phyloP scores from a whole-genome alignment of 306 rosid species.

The Rosa chinensis region DNA sequence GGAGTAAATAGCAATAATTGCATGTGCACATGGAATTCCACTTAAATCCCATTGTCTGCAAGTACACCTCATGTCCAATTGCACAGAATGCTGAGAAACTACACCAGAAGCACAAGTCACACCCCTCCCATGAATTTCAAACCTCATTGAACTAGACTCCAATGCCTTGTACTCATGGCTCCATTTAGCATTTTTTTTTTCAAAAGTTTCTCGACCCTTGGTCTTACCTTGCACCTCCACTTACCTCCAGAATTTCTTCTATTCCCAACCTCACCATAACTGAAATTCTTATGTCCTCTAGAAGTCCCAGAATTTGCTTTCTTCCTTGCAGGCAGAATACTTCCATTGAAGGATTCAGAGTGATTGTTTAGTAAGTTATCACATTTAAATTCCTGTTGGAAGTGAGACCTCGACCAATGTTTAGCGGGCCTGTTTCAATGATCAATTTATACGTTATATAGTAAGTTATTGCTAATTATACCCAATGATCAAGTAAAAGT shows the following conservation, averaged over 20 bases:
- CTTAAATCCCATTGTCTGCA: no score
- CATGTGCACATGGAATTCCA: no score
- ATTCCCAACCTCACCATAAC: not conserved
- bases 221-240: not conserved
- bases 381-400: no score
- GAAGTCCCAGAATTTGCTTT: not conserved
- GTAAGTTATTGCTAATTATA: no score
- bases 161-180: not conserved
- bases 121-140: no score
- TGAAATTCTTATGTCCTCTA: not conserved
- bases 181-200: not conserved
- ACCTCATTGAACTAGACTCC: no score
- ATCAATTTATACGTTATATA: no score
- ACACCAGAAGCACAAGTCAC: no score
- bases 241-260: not conserved
- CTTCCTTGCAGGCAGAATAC: not conserved
- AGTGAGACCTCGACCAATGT: not conserved
- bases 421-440: not conserved
- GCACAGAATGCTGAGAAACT: no score
- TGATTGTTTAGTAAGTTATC: not conserved
- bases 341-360: not conserved
- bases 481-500: no score
- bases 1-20: no score
- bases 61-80: no score
- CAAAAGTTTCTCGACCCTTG: not conserved